Base-by-base conservation (phyloP, 176 grass and related monocot species). In the Triticum turgidum region DNA sequence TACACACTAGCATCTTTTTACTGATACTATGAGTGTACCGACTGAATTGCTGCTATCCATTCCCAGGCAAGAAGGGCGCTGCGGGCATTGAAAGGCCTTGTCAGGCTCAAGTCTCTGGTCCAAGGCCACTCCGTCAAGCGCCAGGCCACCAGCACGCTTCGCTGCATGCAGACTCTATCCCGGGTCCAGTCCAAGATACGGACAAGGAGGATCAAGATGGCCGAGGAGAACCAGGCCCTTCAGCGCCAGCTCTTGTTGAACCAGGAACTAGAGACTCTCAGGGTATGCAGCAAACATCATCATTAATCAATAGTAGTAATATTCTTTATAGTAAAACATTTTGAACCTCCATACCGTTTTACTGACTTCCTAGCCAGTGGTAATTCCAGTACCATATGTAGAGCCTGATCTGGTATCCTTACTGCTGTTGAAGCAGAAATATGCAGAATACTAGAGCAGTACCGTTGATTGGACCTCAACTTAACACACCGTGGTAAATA, bases 141-240 rank as follows among this genome's bases (percentile, higher is more conserved):
- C 25, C 90, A 95, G 82, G 85, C 90, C n/a, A 87, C 90, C 24
- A 95, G 80, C 69, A 90, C 93, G 29, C 76, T 92, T 49, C 81
- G 93, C 13, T 92, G 88, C 68, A 95, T 95, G 90, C 93, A 95
- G 73, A 95, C 93, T 51, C 68, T 95, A 5, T 82, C 90, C 5
- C 79, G 93, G 2, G 88, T 90, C 34, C 93, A 95, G 52, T 87
- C 90, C 44, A 90, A 92, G 59, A 92, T 95, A 35, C 85, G 87
- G 32, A 63, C 87, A 11, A 89, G 87, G 71, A 91, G 92, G 42
- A 83, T 90, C 25, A 90, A 85, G 84, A 89, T 94, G 87, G 66
- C 80, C 1, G 92, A 94, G 77, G 87, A 94, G 82, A 94, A 91
- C 84, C 92, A 94, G 72, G 87, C 90, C 44, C 87, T 94, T 79